Evolutionary conservation across 1,139 yeast species (phyloP).

Genomic region (Debaryomycetaceae sp.): DNA sequence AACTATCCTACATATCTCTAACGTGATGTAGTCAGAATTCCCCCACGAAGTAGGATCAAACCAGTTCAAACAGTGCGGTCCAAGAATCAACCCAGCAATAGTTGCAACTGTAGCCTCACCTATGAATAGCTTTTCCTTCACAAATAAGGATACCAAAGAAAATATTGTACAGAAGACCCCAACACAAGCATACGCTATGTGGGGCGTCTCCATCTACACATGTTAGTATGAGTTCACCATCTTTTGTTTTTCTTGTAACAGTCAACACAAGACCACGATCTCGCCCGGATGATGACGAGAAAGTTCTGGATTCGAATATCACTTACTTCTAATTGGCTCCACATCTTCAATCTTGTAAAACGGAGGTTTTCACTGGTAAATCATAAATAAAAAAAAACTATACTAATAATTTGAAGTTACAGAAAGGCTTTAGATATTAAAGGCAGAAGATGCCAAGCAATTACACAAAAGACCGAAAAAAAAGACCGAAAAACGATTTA

Average conservation of each 20-base stretch:
- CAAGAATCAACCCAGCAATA: slow-evolving; percentile 84
- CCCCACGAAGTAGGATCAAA: slow-evolving; percentile 91
- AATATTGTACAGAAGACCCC: slow-evolving; percentile 88
- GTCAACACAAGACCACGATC: too few relatives aligned
- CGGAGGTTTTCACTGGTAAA: not conserved
- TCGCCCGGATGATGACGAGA: too few relatives aligned
- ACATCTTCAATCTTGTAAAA: slow-evolving; percentile 21
- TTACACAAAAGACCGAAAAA: not conserved
- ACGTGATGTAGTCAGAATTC: slow-evolving; percentile 76
- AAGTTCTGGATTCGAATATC: too few relatives aligned
- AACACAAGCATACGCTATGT: slow-evolving; percentile 87
- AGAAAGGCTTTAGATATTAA: not conserved
- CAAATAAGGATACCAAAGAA: slow-evolving; percentile 85
- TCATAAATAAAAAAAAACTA: not conserved
- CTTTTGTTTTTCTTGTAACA: too few relatives aligned
- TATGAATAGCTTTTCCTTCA: slow-evolving; percentile 82
- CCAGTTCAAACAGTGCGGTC: slow-evolving; percentile 92
- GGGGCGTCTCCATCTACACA: slow-evolving; percentile 47
- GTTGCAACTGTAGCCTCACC: slow-evolving; percentile 98
- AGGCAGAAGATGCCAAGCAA: not conserved
- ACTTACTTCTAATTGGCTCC: slow-evolving; percentile 43
- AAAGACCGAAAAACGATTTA: not conserved
- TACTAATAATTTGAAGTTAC: not conserved
- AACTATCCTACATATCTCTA: slow-evolving; percentile 85
- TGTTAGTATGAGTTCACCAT: slow-evolving; percentile 1